These are phyloP conservation scores for Lycium ferocissimum DNA, from an alignment of 257 asterid species.

Conservation along the genomic window DNA sequence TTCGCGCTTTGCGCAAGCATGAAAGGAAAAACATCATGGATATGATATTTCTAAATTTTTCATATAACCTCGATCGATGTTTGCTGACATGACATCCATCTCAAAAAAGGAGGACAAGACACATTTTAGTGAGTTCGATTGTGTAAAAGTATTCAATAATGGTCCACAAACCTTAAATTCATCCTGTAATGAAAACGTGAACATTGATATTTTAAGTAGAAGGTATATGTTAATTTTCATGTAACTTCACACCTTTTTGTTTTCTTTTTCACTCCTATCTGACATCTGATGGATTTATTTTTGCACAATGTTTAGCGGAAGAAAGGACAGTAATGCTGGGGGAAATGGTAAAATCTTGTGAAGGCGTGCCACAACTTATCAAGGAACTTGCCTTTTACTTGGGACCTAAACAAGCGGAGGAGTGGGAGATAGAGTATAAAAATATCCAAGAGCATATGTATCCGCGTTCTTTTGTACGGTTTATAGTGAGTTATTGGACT, in stretches of 20 bases:
- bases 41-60: too few relatives aligned
- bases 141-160: background rate
- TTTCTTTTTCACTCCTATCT: background rate
- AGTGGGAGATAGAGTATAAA: too few relatives aligned
- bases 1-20: background rate
- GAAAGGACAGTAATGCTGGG: too few relatives aligned
- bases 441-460: too few relatives aligned
- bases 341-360: too few relatives aligned
- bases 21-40: too few relatives aligned
- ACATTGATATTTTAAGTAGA: background rate
- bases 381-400: too few relatives aligned
- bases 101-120: background rate
- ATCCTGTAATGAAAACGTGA: background rate
- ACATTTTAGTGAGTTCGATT: background rate
- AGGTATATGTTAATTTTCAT: background rate
- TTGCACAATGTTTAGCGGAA: background rate
- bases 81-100: background rate
- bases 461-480: too few relatives aligned
- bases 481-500: too few relatives aligned
- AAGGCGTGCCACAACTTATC: too few relatives aligned
- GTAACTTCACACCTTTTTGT: background rate
- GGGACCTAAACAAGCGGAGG: too few relatives aligned
- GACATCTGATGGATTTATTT: background rate
- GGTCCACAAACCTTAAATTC: background rate
- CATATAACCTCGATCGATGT: background rate